A percentile compares a stretch with the other conserved stretches of the same genome.
phyloP scores from a whole-genome alignment of 352 stramenopile genomes.

The Globisporangium okanoganense region DNA sequence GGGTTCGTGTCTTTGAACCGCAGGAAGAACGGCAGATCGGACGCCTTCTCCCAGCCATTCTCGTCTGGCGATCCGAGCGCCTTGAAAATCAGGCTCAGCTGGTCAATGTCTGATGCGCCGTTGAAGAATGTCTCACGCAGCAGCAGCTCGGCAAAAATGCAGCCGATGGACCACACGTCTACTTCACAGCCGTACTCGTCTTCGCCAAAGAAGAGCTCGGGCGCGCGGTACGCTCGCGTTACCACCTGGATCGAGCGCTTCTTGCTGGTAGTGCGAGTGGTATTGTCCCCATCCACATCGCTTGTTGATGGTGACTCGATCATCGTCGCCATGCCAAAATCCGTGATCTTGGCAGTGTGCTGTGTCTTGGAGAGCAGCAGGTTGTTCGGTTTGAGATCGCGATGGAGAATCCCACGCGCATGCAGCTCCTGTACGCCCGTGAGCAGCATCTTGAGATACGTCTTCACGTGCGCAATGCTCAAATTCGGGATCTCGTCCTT shows the following conservation, averaged over 20 bases:
- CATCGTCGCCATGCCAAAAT: constrained; percentile 75
- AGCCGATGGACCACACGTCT: constrained; percentile 79
- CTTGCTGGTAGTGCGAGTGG: neutral
- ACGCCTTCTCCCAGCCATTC: constrained; percentile 55
- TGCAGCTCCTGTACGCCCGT: constrained; percentile 60
- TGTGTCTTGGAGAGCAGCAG: constrained; percentile 48
- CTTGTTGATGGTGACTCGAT: constrained; percentile 14
- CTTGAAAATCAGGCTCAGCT: constrained; percentile 71
- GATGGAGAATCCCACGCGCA: constrained; percentile 52
- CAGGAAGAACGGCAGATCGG: constrained; percentile 63
- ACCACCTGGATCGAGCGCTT: constrained; percentile 71
- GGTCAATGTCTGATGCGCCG: constrained; percentile 73
- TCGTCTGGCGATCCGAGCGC: constrained; percentile 58
- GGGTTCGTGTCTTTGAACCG: constrained; percentile 71
- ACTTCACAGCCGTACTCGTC: constrained; percentile 54
- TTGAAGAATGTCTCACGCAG: constrained; percentile 57
- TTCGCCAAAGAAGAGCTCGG: constrained; percentile 77
- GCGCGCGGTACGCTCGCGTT: constrained; percentile 64
- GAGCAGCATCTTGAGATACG: constrained; percentile 67
- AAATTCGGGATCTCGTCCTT: constrained; percentile 36
- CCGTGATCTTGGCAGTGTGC: constrained; percentile 62
- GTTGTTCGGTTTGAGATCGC: constrained; percentile 84
- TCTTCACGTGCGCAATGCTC: constrained; percentile 52
- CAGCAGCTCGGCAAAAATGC: constrained; percentile 78
- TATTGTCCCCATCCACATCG: constrained; percentile 15